Evolutionary conservation across 345 rosid genomes (phyloP).

Genomic region (Lepidium aucheri): DNA sequence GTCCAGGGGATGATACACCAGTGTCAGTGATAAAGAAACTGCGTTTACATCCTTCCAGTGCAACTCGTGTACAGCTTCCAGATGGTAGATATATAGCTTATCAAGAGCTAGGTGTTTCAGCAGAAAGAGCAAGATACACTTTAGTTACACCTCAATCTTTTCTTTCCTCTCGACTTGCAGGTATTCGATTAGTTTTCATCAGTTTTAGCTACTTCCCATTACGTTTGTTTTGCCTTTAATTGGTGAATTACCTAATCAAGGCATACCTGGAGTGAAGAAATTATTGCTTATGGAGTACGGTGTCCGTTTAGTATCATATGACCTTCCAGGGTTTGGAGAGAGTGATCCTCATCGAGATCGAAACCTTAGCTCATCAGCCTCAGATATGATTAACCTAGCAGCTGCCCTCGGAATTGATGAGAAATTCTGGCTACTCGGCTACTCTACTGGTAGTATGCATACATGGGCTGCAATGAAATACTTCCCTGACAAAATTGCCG

Average conservation of each 20-base stretch:
- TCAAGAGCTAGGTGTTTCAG: slow-evolving; percentile 62
- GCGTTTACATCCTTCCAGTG: slow-evolving; percentile 59
- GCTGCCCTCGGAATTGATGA: slow-evolving; percentile 48
- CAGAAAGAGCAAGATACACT: slow-evolving; percentile 63
- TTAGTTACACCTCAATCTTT: slow-evolving; percentile 64
- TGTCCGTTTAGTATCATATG: slow-evolving; percentile 71
- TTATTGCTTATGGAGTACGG: slow-evolving; percentile 78
- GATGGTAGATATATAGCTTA: slow-evolving; percentile 87
- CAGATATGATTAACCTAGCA: slow-evolving; percentile 61
- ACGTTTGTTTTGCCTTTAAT: neutral
- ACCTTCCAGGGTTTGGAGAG: slow-evolving; percentile 98
- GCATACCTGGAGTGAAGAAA: slow-evolving; percentile 70
- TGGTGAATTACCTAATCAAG: slow-evolving; percentile 25
- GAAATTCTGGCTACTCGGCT: slow-evolving; percentile 81
- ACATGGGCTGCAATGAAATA: slow-evolving; percentile 88
- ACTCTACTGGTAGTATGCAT: slow-evolving; percentile 83
- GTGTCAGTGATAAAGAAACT: slow-evolving; percentile 33
- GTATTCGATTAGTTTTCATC: slow-evolving; percentile 22
- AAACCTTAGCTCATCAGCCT: slow-evolving; percentile 75
- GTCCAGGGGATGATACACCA: slow-evolving; percentile 27
- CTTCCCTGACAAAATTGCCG: slow-evolving; percentile 67
- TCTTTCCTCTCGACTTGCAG: slow-evolving; percentile 87
- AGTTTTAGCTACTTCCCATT: neutral
- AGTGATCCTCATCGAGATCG: slow-evolving; percentile 79
- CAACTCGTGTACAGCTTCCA: slow-evolving; percentile 58